A percentile compares a stretch with the other conserved stretches of the same genome.
These are phyloP conservation scores for Mucor saturninus DNA, from an alignment of 371 early-diverging fungal species.

Conservation along the genomic window DNA sequence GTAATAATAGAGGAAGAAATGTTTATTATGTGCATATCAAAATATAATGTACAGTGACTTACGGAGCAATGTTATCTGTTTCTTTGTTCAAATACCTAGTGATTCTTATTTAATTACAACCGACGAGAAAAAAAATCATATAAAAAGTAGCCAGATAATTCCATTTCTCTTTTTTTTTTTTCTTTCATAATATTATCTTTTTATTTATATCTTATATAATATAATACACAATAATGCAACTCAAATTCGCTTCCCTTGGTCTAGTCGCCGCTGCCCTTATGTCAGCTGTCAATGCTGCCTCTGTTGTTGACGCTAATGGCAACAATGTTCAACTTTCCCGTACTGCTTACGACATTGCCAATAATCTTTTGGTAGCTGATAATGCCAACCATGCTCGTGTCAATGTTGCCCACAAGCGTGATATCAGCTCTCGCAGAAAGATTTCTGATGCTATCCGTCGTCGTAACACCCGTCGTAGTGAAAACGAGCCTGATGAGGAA, in stretches of 20 bases:
- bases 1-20: neutral
- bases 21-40: slow-evolving; percentile 5
- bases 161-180: neutral
- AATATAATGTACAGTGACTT: slow-evolving; percentile 1
- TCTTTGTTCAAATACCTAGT: neutral
- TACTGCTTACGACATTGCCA: neutral
- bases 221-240: slow-evolving; percentile 14
- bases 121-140: neutral
- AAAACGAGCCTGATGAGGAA: slow-evolving; percentile 14
- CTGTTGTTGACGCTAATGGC: slow-evolving; percentile 4
- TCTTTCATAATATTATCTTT: neutral
- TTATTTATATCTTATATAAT: neutral
- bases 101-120: slow-evolving; percentile 3
- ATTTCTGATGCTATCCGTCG: slow-evolving; percentile 17
- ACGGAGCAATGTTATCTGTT: neutral
- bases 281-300: neutral
- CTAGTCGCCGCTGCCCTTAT: slow-evolving; percentile 13
- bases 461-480: slow-evolving; percentile 6
- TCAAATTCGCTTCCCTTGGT: slow-evolving; percentile 26
- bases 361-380: neutral
- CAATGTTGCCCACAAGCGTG: slow-evolving; percentile 5
- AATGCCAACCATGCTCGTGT: neutral
- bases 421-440: slow-evolving; percentile 6
- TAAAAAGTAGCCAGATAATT: neutral
- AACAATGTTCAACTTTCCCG: neutral